Evolutionary conservation across 768 basidiomycete genomes (phyloP).

Genomic region (Suillus variegatus): DNA sequence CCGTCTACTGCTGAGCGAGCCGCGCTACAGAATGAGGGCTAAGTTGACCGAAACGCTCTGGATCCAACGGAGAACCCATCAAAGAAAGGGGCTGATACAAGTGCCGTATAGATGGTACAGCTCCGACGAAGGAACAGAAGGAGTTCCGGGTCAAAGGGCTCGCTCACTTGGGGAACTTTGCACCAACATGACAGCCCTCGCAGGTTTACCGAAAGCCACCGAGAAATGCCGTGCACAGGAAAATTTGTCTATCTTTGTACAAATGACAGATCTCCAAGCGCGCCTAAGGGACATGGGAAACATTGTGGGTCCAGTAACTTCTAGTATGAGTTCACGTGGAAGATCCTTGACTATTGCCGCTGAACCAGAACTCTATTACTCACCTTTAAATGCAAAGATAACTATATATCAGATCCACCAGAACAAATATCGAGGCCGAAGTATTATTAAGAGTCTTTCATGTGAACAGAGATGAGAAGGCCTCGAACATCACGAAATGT

Average conservation of each 20-base stretch:
- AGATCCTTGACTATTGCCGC: conserved; percentile 17
- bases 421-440: neutral
- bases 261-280: neutral
- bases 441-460: conserved; percentile 9
- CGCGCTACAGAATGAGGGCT: neutral
- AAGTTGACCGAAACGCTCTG: neutral
- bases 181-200: neutral
- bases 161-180: neutral
- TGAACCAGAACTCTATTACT: conserved; percentile 18
- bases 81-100: neutral
- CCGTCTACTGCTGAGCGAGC: neutral
- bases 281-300: conserved; percentile 7
- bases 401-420: neutral
- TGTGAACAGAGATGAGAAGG: conserved; percentile 7
- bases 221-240: conserved; percentile 4
- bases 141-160: neutral
- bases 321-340: conserved; percentile 18
- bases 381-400: conserved; percentile 18
- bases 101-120: neutral
- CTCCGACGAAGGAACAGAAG: conserved; percentile 6
- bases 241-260: neutral
- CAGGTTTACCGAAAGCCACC: conserved; percentile 1
- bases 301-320: neutral
- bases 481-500: neutral
- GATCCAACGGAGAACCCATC: neutral